Conservation (phyloP, 169 alveolate genomes). For the Cryptosporidium canis region DNA sequence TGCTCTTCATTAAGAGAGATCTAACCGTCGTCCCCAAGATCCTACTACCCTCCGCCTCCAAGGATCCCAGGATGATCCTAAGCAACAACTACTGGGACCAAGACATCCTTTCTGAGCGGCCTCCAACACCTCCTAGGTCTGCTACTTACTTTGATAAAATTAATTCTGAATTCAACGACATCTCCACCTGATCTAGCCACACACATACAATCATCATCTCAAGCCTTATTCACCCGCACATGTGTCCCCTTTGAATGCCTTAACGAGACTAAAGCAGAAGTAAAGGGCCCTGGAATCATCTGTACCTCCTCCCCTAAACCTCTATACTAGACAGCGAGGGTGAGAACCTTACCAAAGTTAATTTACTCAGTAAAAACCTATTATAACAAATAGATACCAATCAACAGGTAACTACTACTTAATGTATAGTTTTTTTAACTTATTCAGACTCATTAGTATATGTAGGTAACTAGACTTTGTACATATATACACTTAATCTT, state of each 20-base stretch:
- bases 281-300: no score
- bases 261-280: no score
- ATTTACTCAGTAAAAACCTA: background rate
- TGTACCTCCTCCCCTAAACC: no score
- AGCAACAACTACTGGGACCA: constrained; percentile 47
- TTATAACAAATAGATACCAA: background rate
- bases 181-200: background rate
- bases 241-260: no score
- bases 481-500: no score
- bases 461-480: background rate
- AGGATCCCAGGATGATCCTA: constrained; percentile 24
- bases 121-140: constrained; percentile 72
- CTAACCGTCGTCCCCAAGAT: constrained; percentile 97
- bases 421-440: background rate
- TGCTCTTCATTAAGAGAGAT: constrained; percentile 94
- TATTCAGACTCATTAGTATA: background rate
- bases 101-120: constrained; percentile 53
- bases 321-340: background rate
- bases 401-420: background rate
- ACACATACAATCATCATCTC: background rate
- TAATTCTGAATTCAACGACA: constrained; percentile 28
- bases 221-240: no score
- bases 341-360: background rate
- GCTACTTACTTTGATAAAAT: constrained; percentile 52
- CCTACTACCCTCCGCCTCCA: constrained; percentile 92